Conservation (phyloP, 2,329 filamentous ascomycete genomes). For the Colletotrichum limetticola region DNA sequence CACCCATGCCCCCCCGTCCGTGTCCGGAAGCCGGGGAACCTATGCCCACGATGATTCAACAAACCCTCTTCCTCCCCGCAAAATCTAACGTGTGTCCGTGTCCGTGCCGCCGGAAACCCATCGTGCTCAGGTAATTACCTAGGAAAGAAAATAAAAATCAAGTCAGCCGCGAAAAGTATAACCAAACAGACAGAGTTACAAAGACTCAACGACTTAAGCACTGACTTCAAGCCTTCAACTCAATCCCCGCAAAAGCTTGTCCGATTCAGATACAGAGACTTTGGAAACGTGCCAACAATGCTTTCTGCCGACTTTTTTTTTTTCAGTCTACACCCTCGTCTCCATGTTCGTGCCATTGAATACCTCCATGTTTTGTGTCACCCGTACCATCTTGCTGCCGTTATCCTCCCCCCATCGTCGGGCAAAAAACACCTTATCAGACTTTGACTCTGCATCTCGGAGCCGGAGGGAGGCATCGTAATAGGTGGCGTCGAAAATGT, state of each 20-base stretch:
- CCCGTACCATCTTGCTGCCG: neutral
- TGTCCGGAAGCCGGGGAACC: neutral
- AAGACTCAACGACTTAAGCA: neutral
- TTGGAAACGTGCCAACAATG: neutral
- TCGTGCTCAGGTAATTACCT: no score
- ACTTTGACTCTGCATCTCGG: conserved; percentile 6
- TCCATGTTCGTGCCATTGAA: no score
- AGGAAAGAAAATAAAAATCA: neutral
- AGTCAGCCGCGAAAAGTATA: neutral
- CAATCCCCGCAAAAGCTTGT: neutral
- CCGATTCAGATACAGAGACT: neutral
- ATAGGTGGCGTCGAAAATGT: neutral
- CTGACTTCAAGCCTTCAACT: neutral
- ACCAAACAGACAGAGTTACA: neutral
- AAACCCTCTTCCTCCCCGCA: neutral
- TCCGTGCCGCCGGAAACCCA: neutral
- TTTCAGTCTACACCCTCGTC: neutral
- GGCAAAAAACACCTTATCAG: neutral
- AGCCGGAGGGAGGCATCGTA: neutral
- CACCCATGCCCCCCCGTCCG: no score
- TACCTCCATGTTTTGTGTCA: no score
- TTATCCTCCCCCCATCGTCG: neutral
- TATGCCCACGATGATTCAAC: neutral
- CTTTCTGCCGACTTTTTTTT: neutral
- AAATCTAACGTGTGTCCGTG: neutral